Evolutionary conservation across 2,329 filamentous ascomycete genomes (phyloP), one percentile per base, ranked within the genome.

Genomic region (Venturia effusa): DNA sequence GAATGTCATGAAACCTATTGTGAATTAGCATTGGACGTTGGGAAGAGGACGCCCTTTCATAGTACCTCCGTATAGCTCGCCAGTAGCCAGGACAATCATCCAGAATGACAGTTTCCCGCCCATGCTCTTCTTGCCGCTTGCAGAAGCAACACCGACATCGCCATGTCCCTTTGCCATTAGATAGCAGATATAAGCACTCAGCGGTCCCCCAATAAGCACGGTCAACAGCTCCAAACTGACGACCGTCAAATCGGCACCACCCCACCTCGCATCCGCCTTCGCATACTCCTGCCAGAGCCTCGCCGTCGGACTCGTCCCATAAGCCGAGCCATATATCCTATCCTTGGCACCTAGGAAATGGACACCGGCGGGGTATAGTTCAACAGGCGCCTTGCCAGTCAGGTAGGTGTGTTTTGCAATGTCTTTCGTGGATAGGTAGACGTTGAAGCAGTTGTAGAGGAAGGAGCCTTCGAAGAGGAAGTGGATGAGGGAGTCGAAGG

Each of bases 361-460:
- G 27, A 80, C 75, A 59, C 76, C 75, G 3, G 76, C 76, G 8
- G 79, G 77, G 79, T 77, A 64, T 78, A 79, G 61, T 66, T 73
- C 66, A 68, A 78, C 37, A 65, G 68, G 70, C 7, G 68, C 68
- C 40, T 68, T 69, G 27, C 72, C 71, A 59, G 71, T 67, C 45
- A 70, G 65, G 30, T 51, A 62, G 39, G 65, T 64, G 39, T 34
- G 40, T 39, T 32, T 22, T 48, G 39, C 48, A 19, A 57, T 22
- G 51, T 57, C 51, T 34, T 57, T 57, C 19, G 41, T 11, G 13
- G 17, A 69, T 59, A 76, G 75, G 70, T 79, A 85, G 68, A 82
- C 82, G 81, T 92, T 93, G 82, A 97, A 95, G 79, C 90, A 96
- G 78, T 96, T 90, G 81, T 92, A 97, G 30, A 97, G 85, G 76